phyloP scores from a whole-genome alignment of 2,329 filamentous ascomycete species.

The Aspergillus clavatus region DNA sequence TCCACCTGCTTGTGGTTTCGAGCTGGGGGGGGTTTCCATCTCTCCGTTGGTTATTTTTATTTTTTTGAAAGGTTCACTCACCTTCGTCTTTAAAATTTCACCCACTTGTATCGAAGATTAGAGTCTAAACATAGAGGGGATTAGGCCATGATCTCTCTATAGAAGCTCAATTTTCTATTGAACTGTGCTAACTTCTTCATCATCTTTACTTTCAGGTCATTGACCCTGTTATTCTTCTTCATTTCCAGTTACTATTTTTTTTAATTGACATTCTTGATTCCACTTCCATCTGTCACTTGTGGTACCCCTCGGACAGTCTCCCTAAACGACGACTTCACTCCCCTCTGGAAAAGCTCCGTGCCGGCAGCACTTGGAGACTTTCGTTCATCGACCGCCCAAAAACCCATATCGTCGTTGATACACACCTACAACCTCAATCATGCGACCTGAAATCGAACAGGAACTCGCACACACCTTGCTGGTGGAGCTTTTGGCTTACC shows the following conservation, averaged over 20 bases:
- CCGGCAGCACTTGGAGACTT: not conserved
- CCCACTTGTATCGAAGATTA: not conserved
- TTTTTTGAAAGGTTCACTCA: no score
- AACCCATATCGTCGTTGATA: constrained; percentile 10
- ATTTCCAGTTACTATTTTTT: not conserved
- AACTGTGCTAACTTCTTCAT: not conserved
- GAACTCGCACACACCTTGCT: constrained; percentile 97
- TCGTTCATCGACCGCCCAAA: not conserved
- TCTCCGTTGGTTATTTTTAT: constrained; percentile 5
- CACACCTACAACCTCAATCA: constrained; percentile 49
- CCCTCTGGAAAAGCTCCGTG: not conserved
- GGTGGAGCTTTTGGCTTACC: constrained; percentile 97
- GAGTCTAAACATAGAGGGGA: not conserved
- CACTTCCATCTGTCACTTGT: not conserved
- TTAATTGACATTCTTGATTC: not conserved
- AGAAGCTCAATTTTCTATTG: not conserved
- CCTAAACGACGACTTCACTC: no score
- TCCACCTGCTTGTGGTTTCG: constrained; percentile 14
- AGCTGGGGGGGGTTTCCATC: constrained; percentile 13
- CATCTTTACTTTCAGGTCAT: not conserved
- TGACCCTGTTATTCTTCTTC: no score
- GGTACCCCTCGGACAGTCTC: not conserved
- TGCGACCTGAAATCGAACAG: constrained; percentile 99
- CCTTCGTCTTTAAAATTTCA: constrained; percentile 1
- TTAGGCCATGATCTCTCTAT: not conserved